phyloP scores from a whole-genome alignment of 2,329 filamentous ascomycete species.

The Colletotrichum sansevieriae region DNA sequence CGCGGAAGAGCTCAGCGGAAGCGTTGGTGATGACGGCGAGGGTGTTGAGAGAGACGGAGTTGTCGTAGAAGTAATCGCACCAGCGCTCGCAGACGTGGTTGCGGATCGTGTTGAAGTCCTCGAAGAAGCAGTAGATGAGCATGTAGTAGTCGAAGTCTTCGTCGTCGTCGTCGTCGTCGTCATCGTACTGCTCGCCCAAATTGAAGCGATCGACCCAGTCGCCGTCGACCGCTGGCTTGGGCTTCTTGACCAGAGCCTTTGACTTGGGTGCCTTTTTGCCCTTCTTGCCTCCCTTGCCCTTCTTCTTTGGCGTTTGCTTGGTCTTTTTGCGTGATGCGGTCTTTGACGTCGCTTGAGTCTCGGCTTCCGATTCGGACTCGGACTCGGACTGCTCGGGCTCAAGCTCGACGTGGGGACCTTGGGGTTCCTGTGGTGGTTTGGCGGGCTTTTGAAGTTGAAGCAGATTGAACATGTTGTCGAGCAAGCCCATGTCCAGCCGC shows the following conservation, averaged over 20 bases:
- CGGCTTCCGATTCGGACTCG: background rate
- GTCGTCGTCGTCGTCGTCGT: background rate
- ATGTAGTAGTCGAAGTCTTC: background rate
- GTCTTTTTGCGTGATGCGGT: background rate
- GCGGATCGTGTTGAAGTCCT: slow-evolving; percentile 14
- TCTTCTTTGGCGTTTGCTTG: background rate
- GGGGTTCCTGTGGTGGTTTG: background rate
- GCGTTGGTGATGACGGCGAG: slow-evolving; percentile 16
- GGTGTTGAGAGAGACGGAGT: slow-evolving; percentile 18
- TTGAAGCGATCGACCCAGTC: slow-evolving; percentile 1
- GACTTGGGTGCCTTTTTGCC: slow-evolving; percentile 1
- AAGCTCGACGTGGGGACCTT: background rate
- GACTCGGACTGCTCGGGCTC: background rate
- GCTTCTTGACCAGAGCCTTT: background rate
- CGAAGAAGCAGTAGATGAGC: slow-evolving; percentile 10
- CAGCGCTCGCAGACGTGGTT: slow-evolving; percentile 5
- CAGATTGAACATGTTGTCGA: background rate
- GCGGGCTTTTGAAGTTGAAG: background rate
- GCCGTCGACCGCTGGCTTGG: background rate
- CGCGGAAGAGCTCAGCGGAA: slow-evolving; percentile 4
- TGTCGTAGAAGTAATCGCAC: slow-evolving; percentile 24
- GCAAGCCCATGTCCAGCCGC: background rate
- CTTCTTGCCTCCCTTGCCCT: slow-evolving; percentile 8
- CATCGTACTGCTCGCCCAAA: background rate
- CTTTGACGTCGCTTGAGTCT: background rate